Percentiles rank a stretch among this genome's conserved stretches.
Conservation (phyloP, 2,329 filamentous ascomycete species). For the Colletotrichum spinosum region DNA sequence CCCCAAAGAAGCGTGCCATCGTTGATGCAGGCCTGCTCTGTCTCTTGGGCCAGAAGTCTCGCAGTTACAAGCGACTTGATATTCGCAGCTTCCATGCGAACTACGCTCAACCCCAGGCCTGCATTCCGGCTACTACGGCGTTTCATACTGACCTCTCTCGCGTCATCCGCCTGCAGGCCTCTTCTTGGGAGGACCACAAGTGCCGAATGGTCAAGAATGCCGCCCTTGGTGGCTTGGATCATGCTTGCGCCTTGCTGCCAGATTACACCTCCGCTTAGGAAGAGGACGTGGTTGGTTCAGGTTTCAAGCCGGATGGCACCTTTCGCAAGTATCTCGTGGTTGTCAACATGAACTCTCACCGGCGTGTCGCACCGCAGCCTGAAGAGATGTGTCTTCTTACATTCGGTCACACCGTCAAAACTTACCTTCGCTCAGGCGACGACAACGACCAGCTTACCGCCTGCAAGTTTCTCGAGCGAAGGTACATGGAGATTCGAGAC, state of each 20-base stretch:
- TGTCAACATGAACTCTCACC: no score
- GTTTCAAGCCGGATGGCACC: slow-evolving; percentile 1
- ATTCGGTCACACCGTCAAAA: no score
- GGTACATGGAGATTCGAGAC: no score
- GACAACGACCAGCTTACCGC: no score
- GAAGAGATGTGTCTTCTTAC: no score
- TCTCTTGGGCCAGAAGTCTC: no score
- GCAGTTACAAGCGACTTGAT: not conserved
- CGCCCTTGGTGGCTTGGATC: not conserved
- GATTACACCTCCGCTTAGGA: slow-evolving; percentile 5
- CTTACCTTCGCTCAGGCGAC: no score
- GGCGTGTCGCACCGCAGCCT: no score
- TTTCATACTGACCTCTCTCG: not conserved
- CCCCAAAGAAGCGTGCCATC: no score
- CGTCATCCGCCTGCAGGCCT: slow-evolving; percentile 9
- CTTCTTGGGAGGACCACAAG: slow-evolving; percentile 2
- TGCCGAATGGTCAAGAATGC: not conserved
- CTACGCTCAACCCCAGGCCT: not conserved
- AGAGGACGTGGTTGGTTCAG: not conserved
- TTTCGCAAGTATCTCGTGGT: slow-evolving; percentile 11
- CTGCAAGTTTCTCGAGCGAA: no score
- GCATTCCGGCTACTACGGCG: not conserved
- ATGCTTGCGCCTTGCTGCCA: slow-evolving; percentile 11
- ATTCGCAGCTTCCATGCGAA: not conserved
- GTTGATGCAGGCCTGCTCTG: no score